These are phyloP conservation scores for Pyrenophora graminea DNA, from an alignment of 2,329 filamentous ascomycete genomes.

Conservation along the genomic window DNA sequence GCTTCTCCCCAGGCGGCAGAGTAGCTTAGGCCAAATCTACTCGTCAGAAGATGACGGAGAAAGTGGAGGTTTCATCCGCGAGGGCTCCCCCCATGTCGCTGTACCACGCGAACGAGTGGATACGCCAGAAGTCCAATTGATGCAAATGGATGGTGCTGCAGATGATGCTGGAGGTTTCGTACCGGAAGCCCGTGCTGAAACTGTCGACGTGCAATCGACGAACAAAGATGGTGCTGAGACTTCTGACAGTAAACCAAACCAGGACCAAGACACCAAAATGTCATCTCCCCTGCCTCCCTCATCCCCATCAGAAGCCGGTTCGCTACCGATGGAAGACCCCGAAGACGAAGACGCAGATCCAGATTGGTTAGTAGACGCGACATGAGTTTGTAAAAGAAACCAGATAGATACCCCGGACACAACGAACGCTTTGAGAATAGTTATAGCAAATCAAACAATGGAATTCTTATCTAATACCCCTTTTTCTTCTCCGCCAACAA, in stretches of 20 bases:
- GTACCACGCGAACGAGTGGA: slow-evolving; percentile 1
- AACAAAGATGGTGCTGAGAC: no score
- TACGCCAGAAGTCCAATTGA: slow-evolving; percentile 46
- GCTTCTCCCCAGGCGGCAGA: slow-evolving; percentile 28
- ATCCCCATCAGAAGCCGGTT: slow-evolving; percentile 50
- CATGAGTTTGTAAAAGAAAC: background rate
- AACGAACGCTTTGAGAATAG: no score
- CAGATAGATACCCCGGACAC: background rate
- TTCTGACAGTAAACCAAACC: background rate
- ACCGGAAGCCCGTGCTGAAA: background rate
- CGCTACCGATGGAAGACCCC: slow-evolving; percentile 64
- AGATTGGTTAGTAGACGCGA: slow-evolving; percentile 58
- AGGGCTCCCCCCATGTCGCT: slow-evolving; percentile 4
- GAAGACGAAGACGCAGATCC: slow-evolving; percentile 69
- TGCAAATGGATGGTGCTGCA: slow-evolving; percentile 37
- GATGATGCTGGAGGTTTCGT: slow-evolving; percentile 20
- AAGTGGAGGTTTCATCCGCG: slow-evolving; percentile 25
- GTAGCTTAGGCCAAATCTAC: slow-evolving; percentile 32
- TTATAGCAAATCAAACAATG: background rate
- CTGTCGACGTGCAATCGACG: background rate
- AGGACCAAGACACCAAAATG: background rate
- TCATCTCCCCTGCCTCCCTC: slow-evolving; percentile 11
- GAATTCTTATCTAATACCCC: background rate
- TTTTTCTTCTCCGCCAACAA: slow-evolving; percentile 27
- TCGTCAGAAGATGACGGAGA: slow-evolving; percentile 30